Percentiles rank a stretch among this genome's conserved stretches.
These are phyloP conservation scores for Corymbia maculata DNA, from an alignment of 345 rosid species.

Conservation along the genomic window DNA sequence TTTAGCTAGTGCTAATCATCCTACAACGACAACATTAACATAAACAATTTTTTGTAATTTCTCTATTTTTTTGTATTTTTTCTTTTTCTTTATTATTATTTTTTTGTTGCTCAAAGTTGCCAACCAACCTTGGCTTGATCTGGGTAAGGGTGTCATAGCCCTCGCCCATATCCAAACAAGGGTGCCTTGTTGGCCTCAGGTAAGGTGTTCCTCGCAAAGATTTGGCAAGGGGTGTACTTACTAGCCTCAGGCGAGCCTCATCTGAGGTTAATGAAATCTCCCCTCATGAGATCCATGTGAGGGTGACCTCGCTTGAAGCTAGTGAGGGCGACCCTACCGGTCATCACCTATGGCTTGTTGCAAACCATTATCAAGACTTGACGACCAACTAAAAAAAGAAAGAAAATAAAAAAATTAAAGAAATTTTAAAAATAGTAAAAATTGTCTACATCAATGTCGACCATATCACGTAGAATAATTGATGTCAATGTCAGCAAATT, in stretches of 20 bases:
- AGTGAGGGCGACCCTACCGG: too few species aligned
- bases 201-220: fast-evolving
- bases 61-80: neutral
- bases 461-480: too few species aligned
- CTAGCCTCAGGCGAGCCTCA: neutral
- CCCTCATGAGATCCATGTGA: too few species aligned
- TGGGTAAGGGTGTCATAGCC: neutral
- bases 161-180: neutral
- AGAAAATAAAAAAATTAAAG: too few species aligned
- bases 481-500: too few species aligned
- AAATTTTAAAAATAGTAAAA: too few species aligned
- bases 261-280: neutral
- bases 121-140: fast-evolving
- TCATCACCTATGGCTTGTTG: too few species aligned
- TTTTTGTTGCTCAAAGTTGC: neutral
- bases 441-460: too few species aligned
- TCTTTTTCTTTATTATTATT: neutral
- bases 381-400: too few species aligned
- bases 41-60: neutral
- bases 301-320: too few species aligned
- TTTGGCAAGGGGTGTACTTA: neutral
- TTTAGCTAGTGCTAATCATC: fast-evolving
- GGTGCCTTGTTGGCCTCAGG: fast-evolving
- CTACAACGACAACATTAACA: fast-evolving
- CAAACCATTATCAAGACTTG: too few species aligned